Evolutionary conservation across 768 basidiomycete genomes (phyloP), one percentile per base, ranked within the genome.

Genomic region (Leccinum truebloodii): DNA sequence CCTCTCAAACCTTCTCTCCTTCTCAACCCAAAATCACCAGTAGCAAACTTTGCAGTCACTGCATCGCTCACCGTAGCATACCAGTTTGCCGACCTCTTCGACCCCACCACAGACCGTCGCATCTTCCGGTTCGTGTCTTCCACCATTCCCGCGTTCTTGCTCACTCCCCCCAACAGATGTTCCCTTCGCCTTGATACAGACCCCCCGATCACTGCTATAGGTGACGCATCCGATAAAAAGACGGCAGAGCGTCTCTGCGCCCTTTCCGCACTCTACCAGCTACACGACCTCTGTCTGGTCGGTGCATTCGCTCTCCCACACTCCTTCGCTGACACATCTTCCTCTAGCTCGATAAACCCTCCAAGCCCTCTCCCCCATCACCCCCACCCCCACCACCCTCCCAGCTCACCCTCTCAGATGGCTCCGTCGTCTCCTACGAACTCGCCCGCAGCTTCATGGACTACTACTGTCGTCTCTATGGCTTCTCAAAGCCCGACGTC

Each of bases 381-480:
- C 49, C 51, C 4, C 5, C 14, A 18, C 57, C 63, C 12, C 26
- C 63, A 0, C 55, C 60, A 32, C 58, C 63, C 7, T 56, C 61
- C 2, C 69, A 73, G 16, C 76, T 77, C 34, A 70, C 66, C 7
- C 69, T 95, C 12, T 83, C 86, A 3, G 89, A 94, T 67, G 85
- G 86, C 26, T 80, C 84, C 12, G 67, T 75, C 22, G 82, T 95
- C 63, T 77, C 77, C 7, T 87, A 87, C 54, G 90, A 92, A 55
- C 82, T 82, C 55, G 93, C 94, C 3, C 85, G 89, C 53, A 85
- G 83, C 61, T 98, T 98, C 78, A 95, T 97, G 89, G 95, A 95
- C 63, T 98, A 90, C 72, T 98, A 98, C 68, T 96, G 94, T 70
- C 83, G 86, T 50, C 81, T 86, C 37, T 97, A 86, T 71, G 77